Conservation (phyloP, 768 basidiomycete species). For the Leccinum subtestaceum region DNA sequence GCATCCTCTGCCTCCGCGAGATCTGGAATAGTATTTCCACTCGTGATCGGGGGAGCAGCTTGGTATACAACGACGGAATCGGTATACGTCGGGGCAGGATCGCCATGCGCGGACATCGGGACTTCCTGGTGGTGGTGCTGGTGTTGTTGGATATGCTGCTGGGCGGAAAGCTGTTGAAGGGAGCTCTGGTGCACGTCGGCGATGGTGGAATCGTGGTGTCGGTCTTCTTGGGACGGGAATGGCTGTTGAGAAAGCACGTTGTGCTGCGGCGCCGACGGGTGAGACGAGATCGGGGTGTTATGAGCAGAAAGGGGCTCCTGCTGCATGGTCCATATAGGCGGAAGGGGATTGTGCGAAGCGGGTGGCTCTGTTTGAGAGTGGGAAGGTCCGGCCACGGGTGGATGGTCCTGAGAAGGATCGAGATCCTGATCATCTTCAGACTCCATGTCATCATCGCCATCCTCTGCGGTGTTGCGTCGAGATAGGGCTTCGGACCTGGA, state of each 20-base stretch:
- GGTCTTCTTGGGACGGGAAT: conserved; percentile 28
- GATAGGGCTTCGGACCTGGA: conserved; percentile 29
- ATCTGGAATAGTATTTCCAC: conserved; percentile 36
- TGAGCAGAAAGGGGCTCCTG: conserved; percentile 29
- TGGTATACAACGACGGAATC: conserved; percentile 34
- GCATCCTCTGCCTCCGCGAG: conserved; percentile 53
- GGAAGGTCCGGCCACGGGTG: conserved; percentile 28
- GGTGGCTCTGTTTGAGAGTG: conserved; percentile 27
- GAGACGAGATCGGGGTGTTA: conserved; percentile 32
- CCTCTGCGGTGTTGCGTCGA: conserved; percentile 30
- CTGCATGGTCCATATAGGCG: conserved; percentile 34
- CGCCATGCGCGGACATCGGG: conserved; percentile 27
- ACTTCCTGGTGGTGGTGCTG: conserved; percentile 21
- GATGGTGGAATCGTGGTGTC: conserved; percentile 26
- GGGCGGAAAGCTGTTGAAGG: conserved; percentile 30
- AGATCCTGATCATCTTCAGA: conserved; percentile 35
- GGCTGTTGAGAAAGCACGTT: conserved; percentile 30
- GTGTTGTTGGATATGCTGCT: conserved; percentile 30
- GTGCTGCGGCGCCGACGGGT: conserved; percentile 28
- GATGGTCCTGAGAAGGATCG: conserved; percentile 25
- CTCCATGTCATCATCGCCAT: conserved; percentile 36
- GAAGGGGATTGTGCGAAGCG: conserved; percentile 30
- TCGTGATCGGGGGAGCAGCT: conserved; percentile 30
- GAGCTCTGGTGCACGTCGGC: conserved; percentile 27
- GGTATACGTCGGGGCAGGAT: conserved; percentile 24